Conservation (phyloP, 805 yeast species). For the Wickerhamomyces pijperi region DNA sequence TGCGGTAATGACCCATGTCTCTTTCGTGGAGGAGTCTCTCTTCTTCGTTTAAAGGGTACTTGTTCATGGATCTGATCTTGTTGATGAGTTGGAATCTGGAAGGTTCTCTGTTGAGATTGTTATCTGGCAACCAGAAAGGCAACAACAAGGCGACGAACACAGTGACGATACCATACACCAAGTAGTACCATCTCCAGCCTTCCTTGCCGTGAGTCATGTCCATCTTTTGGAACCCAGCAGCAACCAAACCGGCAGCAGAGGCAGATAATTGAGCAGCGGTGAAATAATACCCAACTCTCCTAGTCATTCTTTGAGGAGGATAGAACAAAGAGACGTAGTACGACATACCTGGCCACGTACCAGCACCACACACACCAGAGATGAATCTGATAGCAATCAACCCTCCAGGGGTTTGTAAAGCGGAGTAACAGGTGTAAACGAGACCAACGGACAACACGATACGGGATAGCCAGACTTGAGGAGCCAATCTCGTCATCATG, state of each 20-base stretch:
- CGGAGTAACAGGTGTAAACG: slow-evolving; percentile 64
- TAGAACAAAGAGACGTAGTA: slow-evolving; percentile 80
- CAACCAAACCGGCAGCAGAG: slow-evolving; percentile 77
- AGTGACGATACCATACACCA: slow-evolving; percentile 66
- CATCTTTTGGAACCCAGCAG: slow-evolving; percentile 82
- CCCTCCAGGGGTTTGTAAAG: slow-evolving; percentile 44
- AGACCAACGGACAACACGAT: slow-evolving; percentile 69
- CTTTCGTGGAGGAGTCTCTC: slow-evolving; percentile 45
- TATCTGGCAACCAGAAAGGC: slow-evolving; percentile 79
- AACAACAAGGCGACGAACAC: slow-evolving; percentile 50
- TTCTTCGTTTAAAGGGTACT: slow-evolving; percentile 36
- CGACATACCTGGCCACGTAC: slow-evolving; percentile 86
- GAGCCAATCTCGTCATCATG: slow-evolving; percentile 71
- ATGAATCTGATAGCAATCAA: slow-evolving; percentile 62
- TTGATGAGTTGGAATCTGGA: slow-evolving; percentile 5
- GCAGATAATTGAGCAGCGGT: slow-evolving; percentile 91
- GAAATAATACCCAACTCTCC: slow-evolving; percentile 77
- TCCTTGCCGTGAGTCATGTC: slow-evolving; percentile 57
- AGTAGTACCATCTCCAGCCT: slow-evolving; percentile 84
- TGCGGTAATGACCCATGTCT: slow-evolving; percentile 49
- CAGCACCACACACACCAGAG: slow-evolving; percentile 72
- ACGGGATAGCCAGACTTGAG: slow-evolving; percentile 78
- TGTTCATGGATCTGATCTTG: slow-evolving; percentile 13
- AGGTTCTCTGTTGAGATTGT: slow-evolving; percentile 8
- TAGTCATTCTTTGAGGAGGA: slow-evolving; percentile 65